A percentile compares a stretch with the other conserved stretches of the same genome.
Conservation (phyloP, 345 rosid species). For the Camelina neglecta region DNA sequence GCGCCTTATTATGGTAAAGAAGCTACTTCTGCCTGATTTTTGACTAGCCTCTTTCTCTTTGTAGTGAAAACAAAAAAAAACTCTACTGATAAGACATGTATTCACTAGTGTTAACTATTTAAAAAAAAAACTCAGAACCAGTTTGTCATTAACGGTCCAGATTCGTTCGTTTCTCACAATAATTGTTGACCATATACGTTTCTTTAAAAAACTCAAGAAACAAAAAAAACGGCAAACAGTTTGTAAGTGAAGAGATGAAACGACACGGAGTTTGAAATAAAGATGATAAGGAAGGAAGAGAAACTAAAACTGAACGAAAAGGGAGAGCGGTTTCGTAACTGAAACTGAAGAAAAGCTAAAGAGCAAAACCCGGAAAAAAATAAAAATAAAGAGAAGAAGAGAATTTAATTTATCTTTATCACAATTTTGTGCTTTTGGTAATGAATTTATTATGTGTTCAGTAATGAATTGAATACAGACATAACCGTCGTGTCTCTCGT, state of each 20-base stretch:
- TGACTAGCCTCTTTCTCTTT: conserved; percentile 4
- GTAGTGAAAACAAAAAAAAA: background rate
- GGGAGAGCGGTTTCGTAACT: conserved; percentile 46
- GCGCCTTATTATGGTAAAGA: conserved; percentile 10
- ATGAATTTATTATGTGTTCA: conserved; percentile 33
- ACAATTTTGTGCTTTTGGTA: conserved; percentile 28
- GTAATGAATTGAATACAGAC: conserved; percentile 44
- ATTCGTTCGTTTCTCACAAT: conserved; percentile 5
- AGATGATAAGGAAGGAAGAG: background rate
- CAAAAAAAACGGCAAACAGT: conserved; percentile 19
- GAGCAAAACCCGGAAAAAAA: conserved; percentile 38
- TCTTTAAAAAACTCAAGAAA: background rate
- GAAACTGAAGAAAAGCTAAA: conserved; percentile 37
- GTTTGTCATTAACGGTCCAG: conserved; percentile 4
- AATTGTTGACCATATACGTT: conserved; percentile 35
- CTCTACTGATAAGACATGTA: background rate
- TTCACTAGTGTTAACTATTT: background rate
- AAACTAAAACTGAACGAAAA: no score
- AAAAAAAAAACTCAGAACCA: background rate
- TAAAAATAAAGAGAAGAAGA: background rate
- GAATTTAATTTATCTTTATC: background rate
- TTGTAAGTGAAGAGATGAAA: background rate
- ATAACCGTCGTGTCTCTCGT: conserved; percentile 41
- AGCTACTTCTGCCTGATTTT: background rate
- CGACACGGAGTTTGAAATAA: conserved; percentile 23